Evolutionary conservation across 371 early-diverging fungal genomes (phyloP).

Genomic region (Funneliformis caledonium): DNA sequence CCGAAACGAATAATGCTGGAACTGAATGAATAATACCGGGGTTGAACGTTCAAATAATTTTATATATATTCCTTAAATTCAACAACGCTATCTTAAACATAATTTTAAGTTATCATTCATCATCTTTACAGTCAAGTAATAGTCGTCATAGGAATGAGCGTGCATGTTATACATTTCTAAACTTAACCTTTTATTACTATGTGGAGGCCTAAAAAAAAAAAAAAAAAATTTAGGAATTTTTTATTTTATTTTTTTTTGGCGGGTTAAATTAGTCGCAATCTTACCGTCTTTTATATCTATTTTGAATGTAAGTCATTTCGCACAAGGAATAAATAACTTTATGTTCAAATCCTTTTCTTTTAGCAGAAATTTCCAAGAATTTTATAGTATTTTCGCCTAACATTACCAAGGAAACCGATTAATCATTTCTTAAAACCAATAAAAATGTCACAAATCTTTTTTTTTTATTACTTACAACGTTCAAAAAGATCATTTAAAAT

Average conservation of each 20-base stretch:
- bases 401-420: neutral
- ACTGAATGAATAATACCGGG: no score
- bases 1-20: no score
- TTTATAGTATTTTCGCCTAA: constrained; percentile 16
- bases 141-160: constrained; percentile 1
- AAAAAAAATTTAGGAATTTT: neutral
- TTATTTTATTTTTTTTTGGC: neutral
- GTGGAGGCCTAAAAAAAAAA: constrained; percentile 10
- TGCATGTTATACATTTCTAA: neutral
- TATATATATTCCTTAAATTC: no score
- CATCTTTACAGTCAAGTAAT: constrained; percentile 9
- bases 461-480: constrained; percentile 4
- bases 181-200: constrained; percentile 3
- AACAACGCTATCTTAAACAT: constrained; percentile 5
- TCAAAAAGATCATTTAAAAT: constrained; percentile 23
- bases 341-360: constrained; percentile 19
- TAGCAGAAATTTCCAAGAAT: constrained; percentile 17
- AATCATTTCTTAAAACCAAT: neutral
- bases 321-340: constrained; percentile 1
- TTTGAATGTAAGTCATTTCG: constrained; percentile 20
- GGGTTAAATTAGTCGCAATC: neutral
- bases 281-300: constrained; percentile 21
- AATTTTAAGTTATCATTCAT: constrained; percentile 13
- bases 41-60: no score
- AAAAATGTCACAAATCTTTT: no score